A percentile compares a stretch with the other conserved stretches of the same genome.
Evolutionary conservation across 768 basidiomycete species (phyloP).

Genomic region (Leccinum longicurvipes): DNA sequence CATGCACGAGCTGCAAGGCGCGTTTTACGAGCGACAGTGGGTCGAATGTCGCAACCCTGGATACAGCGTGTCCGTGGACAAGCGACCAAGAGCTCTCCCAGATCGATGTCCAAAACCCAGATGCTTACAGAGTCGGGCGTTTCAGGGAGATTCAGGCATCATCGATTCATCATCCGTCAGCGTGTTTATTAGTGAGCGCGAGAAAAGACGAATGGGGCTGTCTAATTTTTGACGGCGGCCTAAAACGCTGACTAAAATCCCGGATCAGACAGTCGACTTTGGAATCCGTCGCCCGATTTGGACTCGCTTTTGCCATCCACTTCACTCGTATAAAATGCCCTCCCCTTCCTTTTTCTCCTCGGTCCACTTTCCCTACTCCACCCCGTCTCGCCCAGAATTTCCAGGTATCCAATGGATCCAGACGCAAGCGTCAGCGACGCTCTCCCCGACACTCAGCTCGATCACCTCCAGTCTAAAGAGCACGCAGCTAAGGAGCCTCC

Average conservation of each 20-base stretch:
- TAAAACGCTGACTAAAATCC: not conserved
- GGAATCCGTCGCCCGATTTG: not conserved
- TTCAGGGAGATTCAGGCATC: no score
- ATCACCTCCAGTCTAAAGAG: constrained; percentile 6
- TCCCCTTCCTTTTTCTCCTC: not conserved
- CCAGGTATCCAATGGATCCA: constrained; percentile 5
- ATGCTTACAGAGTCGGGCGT: not conserved
- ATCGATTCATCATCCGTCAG: constrained; percentile 11
- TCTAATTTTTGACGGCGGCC: not conserved
- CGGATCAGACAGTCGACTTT: not conserved
- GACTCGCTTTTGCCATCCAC: not conserved
- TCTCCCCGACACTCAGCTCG: constrained; percentile 10
- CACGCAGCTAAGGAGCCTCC: constrained; percentile 1
- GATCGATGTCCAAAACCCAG: no score
- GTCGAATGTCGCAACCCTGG: constrained; percentile 1
- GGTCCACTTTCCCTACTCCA: not conserved
- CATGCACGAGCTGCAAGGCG: constrained; percentile 14
- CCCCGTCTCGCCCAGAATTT: not conserved
- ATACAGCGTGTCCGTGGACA: constrained; percentile 5
- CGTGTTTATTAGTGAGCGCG: constrained; percentile 19
- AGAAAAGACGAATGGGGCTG: not conserved
- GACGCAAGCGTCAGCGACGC: constrained; percentile 11
- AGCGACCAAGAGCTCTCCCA: not conserved
- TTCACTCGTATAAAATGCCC: not conserved
- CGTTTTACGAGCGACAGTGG: not conserved